phyloP scores from a whole-genome alignment of 78 protist genomes.

The Emiliania huxleyi region DNA sequence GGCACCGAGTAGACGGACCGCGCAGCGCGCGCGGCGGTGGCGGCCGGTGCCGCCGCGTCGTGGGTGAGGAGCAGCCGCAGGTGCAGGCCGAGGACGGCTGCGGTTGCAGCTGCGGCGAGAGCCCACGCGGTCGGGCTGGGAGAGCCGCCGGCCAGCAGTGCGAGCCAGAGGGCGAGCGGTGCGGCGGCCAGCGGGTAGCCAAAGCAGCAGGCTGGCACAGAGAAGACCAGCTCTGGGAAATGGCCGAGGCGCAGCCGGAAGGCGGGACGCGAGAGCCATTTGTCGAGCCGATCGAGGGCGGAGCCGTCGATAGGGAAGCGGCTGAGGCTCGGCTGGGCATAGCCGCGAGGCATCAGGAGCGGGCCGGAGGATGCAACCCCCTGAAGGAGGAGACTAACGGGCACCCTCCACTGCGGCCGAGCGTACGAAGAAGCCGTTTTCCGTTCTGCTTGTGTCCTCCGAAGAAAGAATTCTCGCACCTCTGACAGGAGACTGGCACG shows the following conservation, averaged over 20 bases:
- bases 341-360: no score
- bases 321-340: no score
- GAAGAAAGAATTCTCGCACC: no score
- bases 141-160: not conserved
- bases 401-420: no score
- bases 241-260: not conserved
- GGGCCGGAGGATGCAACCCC: no score
- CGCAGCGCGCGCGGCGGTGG: not conserved
- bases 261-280: not conserved
- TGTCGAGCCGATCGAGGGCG: not conserved
- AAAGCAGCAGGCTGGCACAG: not conserved
- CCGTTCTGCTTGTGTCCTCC: no score
- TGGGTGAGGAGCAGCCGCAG: not conserved
- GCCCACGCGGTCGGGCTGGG: not conserved
- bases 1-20: not conserved
- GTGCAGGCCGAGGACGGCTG: not conserved
- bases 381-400: no score
- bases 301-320: no score
- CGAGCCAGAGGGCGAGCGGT: not conserved
- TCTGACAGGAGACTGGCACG: no score
- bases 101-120: not conserved
- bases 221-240: not conserved
- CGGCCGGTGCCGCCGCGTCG: not conserved
- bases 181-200: not conserved
- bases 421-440: no score